phyloP scores from a whole-genome alignment of 225 moss, liverwort and hornwort genomes.

The Pseudisothecium myosuroides region DNA sequence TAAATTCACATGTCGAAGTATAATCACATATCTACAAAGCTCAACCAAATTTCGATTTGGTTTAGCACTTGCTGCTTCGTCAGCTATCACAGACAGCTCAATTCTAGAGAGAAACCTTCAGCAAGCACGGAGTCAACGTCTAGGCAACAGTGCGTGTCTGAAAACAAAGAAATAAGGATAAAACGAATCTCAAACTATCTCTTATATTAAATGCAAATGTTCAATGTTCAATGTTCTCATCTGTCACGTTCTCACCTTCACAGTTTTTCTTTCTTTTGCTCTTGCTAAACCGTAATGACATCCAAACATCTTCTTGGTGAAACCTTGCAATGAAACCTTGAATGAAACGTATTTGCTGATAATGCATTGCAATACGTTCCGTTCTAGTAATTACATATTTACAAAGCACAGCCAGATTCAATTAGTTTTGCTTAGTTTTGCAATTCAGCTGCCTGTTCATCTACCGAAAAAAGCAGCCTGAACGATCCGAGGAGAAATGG shows the following conservation, averaged over 20 bases:
- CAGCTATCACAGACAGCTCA: not conserved
- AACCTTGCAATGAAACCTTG: not conserved
- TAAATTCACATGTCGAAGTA: not conserved
- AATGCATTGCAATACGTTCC: not conserved
- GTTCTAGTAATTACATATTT: not conserved
- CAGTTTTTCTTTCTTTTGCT: not conserved
- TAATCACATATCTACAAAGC: not conserved
- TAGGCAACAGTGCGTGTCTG: not conserved
- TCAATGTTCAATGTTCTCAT: not conserved
- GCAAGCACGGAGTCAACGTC: not conserved
- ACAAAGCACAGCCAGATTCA: not conserved
- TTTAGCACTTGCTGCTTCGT: not conserved
- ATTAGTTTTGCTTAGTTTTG: not conserved
- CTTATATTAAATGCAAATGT: not conserved
- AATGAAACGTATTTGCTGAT: not conserved
- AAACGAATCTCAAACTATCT: not conserved
- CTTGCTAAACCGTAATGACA: not conserved
- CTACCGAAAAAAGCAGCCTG: slow-evolving; percentile 2
- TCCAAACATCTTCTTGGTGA: not conserved
- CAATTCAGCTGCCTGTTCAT: not conserved
- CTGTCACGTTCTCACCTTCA: not conserved
- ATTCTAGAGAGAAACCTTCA: not conserved
- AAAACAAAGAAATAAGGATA: not conserved
- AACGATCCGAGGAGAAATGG: slow-evolving; percentile 5
- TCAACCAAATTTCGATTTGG: not conserved